A percentile compares a stretch with the other conserved stretches of the same genome.
Conservation (phyloP, 1,284 basidiomycete species). For the Irpex sp. region DNA sequence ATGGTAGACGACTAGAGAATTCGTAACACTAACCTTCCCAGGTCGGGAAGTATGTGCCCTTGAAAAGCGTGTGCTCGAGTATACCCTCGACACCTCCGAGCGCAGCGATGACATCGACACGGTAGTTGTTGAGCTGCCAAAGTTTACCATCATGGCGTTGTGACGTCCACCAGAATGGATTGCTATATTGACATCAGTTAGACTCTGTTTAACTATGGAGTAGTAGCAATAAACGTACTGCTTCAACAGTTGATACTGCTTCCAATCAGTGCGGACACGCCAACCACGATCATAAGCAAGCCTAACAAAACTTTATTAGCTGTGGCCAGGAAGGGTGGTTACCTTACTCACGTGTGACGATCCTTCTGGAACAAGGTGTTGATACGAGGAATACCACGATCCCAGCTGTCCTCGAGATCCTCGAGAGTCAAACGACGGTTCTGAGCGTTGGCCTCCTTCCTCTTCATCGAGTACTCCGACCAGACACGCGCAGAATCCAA, state of each 20-base stretch:
- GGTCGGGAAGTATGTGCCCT: conserved; percentile 92
- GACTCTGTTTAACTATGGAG: not conserved
- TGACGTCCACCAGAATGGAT: conserved; percentile 98
- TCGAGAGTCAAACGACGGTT: conserved; percentile 96
- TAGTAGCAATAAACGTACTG: conserved; percentile 43
- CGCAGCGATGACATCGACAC: conserved; percentile 98
- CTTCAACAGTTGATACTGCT: conserved; percentile 93
- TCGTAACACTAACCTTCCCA: conserved; percentile 60
- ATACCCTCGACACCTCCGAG: conserved; percentile 97
- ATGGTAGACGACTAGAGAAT: not conserved
- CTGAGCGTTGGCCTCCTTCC: conserved; percentile 97
- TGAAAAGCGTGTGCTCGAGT: conserved; percentile 95
- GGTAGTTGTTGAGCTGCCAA: conserved; percentile 98
- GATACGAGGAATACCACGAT: conserved; percentile 97
- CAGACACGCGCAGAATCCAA: conserved; percentile 97
- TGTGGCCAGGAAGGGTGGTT: conserved; percentile 18
- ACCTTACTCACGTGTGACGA: conserved; percentile 74
- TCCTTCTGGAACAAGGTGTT: conserved; percentile 99
- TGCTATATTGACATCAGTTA: conserved; percentile 39
- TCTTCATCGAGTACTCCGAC: conserved; percentile 99
- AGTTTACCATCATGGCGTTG: conserved; percentile 97
- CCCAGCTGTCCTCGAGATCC: conserved; percentile 96
- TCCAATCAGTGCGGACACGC: conserved; percentile 95
- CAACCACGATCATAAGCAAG: conserved; percentile 97
- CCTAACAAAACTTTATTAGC: conserved; percentile 44